Evolutionary conservation across 169 alveolate genomes (phyloP).

Genomic region (Neospora caninum): DNA sequence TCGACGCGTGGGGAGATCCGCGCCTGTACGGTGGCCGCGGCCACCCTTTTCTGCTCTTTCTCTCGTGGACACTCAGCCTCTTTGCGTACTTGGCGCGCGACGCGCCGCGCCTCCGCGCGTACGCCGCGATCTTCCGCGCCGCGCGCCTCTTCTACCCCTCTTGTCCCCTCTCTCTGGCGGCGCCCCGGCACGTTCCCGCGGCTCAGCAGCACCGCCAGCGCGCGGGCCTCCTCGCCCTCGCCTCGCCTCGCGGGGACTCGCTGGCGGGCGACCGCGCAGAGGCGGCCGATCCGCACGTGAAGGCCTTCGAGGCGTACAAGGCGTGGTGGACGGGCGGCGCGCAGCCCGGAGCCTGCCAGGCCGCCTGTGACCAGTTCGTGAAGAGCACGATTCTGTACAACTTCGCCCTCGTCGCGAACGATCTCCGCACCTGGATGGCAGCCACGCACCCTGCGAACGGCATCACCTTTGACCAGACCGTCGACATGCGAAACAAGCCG

Average conservation of each 20-base stretch:
- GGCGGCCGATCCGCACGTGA: too few species aligned
- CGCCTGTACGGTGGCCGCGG: slow-evolving; percentile 32
- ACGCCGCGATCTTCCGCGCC: not conserved
- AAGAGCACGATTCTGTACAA: not conserved
- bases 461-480: not conserved
- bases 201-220: too few species aligned
- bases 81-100: not conserved
- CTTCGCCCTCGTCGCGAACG: not conserved
- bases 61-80: not conserved
- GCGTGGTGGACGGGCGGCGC: not conserved
- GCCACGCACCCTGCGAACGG: not conserved
- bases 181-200: not conserved
- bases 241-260: too few species aligned
- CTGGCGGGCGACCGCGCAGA: too few species aligned
- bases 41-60: slow-evolving; percentile 15
- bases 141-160: slow-evolving; percentile 23
- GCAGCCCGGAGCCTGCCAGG: not conserved
- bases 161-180: not conserved
- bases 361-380: not conserved
- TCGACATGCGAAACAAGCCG: not conserved
- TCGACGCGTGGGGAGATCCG: slow-evolving; percentile 34
- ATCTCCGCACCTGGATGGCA: not conserved
- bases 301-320: too few species aligned
- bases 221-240: too few species aligned
- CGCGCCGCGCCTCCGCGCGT: slow-evolving; percentile 18